These are phyloP conservation scores for Xylaria hypoxylon DNA, from an alignment of 2,329 filamentous ascomycete species.

Conservation along the genomic window DNA sequence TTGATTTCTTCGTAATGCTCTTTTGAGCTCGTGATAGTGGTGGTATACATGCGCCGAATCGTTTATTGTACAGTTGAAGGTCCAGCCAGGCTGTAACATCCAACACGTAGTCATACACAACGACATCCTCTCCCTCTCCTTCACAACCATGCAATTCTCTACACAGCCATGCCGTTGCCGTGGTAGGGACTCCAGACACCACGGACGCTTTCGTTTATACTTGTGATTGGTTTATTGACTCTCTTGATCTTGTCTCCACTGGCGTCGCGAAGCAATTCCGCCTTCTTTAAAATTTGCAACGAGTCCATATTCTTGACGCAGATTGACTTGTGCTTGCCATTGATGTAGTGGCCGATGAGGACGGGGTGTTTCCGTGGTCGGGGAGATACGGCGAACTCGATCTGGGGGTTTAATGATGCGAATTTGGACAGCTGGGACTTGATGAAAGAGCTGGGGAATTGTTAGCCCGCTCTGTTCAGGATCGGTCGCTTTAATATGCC, in stretches of 20 bases:
- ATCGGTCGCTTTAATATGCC: not conserved
- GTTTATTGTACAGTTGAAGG: conserved; percentile 32
- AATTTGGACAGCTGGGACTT: conserved; percentile 80
- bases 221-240: conserved; percentile 72
- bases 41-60: conserved; percentile 33
- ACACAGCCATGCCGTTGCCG: conserved; percentile 67
- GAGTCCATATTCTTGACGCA: conserved; percentile 89
- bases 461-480: conserved; percentile 44
- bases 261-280: conserved; percentile 76
- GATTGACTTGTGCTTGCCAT: conserved; percentile 84
- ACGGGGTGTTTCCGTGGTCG: conserved; percentile 91
- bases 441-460: conserved; percentile 76
- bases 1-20: conserved; percentile 17
- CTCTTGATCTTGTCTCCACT: conserved; percentile 79
- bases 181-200: conserved; percentile 79
- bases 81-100: conserved; percentile 13
- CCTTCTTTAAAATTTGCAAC: conserved; percentile 84
- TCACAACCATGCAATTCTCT: conserved; percentile 38
- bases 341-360: conserved; percentile 91
- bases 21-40: conserved; percentile 25
- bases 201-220: conserved; percentile 74
- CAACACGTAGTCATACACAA: conserved; percentile 31
- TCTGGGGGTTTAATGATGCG: conserved; percentile 82
- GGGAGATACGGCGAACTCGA: conserved; percentile 93
- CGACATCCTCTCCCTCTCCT: conserved; percentile 31